Conservation (phyloP, 768 basidiomycete species). For the Neoboletus brunneissimus region DNA sequence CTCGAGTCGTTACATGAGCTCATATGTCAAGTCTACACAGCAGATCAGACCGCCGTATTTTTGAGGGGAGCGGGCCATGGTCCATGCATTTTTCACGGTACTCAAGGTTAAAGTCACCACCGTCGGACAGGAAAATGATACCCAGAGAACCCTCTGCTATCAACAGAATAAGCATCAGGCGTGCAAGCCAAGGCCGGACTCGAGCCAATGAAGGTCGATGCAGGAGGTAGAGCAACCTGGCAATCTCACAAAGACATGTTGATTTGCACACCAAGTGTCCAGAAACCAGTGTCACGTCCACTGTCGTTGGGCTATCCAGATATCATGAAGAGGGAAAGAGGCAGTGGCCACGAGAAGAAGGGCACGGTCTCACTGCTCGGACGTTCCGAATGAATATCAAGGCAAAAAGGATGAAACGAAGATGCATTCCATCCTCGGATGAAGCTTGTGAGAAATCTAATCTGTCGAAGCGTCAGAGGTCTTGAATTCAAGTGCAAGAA, state of each 20-base stretch:
- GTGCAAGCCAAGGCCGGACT: not conserved
- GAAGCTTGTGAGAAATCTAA: conserved; percentile 10
- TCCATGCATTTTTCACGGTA: not conserved
- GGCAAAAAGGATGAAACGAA: not conserved
- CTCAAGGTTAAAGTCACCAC: too few species aligned
- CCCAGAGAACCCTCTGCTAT: too few species aligned
- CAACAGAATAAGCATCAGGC: not conserved
- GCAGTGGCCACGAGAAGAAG: not conserved
- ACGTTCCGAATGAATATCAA: not conserved
- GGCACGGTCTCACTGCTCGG: not conserved
- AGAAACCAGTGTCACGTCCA: not conserved
- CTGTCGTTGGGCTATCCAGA: not conserved
- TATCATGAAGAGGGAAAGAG: not conserved
- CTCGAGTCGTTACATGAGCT: not conserved
- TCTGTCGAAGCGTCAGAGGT: conserved; percentile 5
- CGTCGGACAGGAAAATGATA: not conserved
- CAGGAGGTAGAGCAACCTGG: not conserved
- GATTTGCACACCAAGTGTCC: not conserved
- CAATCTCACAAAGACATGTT: too few species aligned
- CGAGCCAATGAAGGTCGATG: not conserved
- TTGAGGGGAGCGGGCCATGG: not conserved
- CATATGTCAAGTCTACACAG: not conserved
- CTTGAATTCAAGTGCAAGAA: not conserved
- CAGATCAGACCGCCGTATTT: too few species aligned
- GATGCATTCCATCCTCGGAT: conserved; percentile 13